phyloP scores from a whole-genome alignment of 2,329 filamentous ascomycete species.

The Aschersonia sp. region DNA sequence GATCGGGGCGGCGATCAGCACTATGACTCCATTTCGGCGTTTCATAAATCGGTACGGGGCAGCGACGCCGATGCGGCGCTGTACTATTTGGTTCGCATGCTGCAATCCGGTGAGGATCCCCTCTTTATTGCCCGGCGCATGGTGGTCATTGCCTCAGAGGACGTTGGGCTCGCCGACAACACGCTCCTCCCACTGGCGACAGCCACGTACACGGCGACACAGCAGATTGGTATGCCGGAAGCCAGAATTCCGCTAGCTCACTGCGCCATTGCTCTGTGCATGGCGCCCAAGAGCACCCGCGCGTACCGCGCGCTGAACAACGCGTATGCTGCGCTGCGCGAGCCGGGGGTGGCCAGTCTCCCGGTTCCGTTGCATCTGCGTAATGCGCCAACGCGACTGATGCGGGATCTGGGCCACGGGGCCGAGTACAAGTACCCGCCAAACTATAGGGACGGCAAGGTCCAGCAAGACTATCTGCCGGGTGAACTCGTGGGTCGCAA shows the following conservation, averaged over 20 bases:
- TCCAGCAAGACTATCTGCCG: conserved; percentile 83
- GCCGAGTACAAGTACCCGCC: conserved; percentile 95
- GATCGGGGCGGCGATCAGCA: conserved; percentile 92
- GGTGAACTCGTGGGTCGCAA: conserved; percentile 51
- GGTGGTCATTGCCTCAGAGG: conserved; percentile 89
- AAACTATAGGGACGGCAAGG: conserved; percentile 67
- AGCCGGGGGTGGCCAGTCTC: conserved; percentile 69
- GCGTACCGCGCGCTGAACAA: conserved; percentile 73
- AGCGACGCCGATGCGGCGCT: conserved; percentile 75
- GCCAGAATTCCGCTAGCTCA: conserved; percentile 86
- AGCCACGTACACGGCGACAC: conserved; percentile 70
- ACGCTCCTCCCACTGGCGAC: conserved; percentile 71
- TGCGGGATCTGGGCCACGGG: conserved; percentile 87
- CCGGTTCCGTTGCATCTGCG: conserved; percentile 78
- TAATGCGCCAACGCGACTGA: conserved; percentile 81
- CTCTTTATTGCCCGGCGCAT: conserved; percentile 84
- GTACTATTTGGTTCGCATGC: conserved; percentile 92
- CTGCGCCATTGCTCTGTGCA: conserved; percentile 63
- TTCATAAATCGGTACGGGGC: conserved; percentile 90
- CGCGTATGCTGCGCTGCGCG: conserved; percentile 61
- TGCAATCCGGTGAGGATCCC: conserved; percentile 87
- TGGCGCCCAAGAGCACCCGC: conserved; percentile 75
- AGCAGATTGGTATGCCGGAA: conserved; percentile 92
- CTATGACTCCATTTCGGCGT: conserved; percentile 93
- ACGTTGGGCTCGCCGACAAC: conserved; percentile 83